phyloP scores from a whole-genome alignment of 1,139 yeast species.

The Geotrichum reessii region DNA sequence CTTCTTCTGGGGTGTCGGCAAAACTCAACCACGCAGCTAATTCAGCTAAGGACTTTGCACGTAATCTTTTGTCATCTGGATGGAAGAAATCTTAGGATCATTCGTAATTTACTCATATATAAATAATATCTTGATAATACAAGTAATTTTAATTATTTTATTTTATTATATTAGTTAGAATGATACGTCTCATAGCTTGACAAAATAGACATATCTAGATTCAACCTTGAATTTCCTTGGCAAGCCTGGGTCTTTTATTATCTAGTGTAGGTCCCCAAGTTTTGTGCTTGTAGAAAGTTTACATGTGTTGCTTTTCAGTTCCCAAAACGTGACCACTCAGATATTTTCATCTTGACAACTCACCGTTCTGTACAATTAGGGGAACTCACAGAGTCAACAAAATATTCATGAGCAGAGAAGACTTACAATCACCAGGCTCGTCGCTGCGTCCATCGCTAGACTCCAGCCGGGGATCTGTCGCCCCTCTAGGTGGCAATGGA shows the following conservation, averaged over 20 bases:
- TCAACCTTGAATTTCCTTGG: too few relatives aligned
- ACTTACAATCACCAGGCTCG: conserved; percentile 4
- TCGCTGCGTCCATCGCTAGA: conserved; percentile 12
- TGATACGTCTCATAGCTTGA: too few relatives aligned
- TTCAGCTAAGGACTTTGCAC: conserved; percentile 14
- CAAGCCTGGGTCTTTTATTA: not conserved
- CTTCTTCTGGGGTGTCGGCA: conserved; percentile 1
- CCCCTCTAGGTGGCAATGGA: not conserved
- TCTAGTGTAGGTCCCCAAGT: not conserved
- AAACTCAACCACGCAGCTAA: conserved; percentile 9
- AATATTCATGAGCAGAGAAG: conserved; percentile 3
- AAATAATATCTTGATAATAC: not conserved
- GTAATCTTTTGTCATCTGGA: conserved; percentile 7
- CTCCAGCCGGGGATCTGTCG: not conserved
- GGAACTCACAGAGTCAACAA: not conserved
- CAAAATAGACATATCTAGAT: too few relatives aligned
- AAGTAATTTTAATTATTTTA: not conserved
- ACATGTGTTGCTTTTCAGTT: not conserved
- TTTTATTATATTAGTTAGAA: not conserved
- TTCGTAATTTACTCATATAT: not conserved
- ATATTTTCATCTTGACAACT: not conserved
- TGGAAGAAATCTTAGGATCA: conserved; percentile 8
- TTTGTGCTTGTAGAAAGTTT: not conserved
- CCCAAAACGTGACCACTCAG: not conserved
- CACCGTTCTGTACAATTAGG: not conserved